Evolutionary conservation across 129 eudicot genomes (phyloP).

Genomic region (Flaveria robusta): DNA sequence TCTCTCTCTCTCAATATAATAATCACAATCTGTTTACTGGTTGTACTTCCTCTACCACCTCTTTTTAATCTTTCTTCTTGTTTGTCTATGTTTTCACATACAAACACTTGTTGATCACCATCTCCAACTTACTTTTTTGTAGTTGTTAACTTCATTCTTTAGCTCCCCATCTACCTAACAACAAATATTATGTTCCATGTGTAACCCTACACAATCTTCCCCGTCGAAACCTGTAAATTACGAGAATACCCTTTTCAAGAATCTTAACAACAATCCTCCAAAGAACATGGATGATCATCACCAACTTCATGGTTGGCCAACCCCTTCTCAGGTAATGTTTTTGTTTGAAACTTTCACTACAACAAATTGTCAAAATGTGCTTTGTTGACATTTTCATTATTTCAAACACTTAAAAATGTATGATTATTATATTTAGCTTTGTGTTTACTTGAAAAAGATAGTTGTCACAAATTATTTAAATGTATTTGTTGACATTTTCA

Average conservation of each 20-base stretch:
- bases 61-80: conserved; percentile 11
- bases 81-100: conserved; percentile 32
- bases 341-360: neutral
- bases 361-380: neutral
- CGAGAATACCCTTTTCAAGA: conserved; percentile 53
- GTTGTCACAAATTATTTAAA: neutral
- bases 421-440: neutral
- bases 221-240: conserved; percentile 57
- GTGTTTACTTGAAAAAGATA: neutral
- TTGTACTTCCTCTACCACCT: conserved; percentile 29
- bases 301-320: conserved; percentile 82
- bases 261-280: conserved; percentile 46
- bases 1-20: neutral
- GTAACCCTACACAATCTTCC: conserved; percentile 69
- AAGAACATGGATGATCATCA: conserved; percentile 51
- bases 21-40: conserved; percentile 30
- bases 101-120: conserved; percentile 16
- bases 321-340: conserved; percentile 65
- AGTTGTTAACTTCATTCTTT: conserved; percentile 24
- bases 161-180: conserved; percentile 41
- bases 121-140: conserved; percentile 27
- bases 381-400: conserved; percentile 3
- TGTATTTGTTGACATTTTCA: neutral
- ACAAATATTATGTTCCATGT: conserved; percentile 43
- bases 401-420: neutral